Base-by-base conservation (phyloP, 352 stramenopile species). In the Pythium diclinum region DNA sequence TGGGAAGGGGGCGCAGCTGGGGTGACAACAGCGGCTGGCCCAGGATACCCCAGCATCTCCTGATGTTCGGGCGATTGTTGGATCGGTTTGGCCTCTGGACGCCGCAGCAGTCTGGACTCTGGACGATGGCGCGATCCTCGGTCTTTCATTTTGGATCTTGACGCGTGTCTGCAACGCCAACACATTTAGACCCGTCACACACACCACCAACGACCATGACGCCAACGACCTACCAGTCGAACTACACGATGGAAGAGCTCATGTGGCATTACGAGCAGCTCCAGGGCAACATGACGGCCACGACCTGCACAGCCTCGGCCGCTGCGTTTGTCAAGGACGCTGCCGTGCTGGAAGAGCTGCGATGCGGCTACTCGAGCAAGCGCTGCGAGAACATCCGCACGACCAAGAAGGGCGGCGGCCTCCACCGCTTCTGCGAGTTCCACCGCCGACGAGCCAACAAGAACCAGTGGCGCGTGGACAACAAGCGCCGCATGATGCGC, bases 401-500 rank as follows among this genome's bases (percentile, higher is more conserved):
- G 6, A 64, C 58, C 58, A 64, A 64, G 47, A 64, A 64, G 11
- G 58, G 58, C 58, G 58, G 58, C 14, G 58, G 58, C 14, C 47
- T 64, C 16, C 58, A 64, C 33, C 58, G 58, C 16, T 63, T 63
- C 19, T 63, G 56, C 44, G 56, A 63, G 19, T 63, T 63, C 36
- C 83, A 92, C 59, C 81, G 83, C 30, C 75, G 75, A 54, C 82
- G 81, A 25, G 83, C 83, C 65, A 92, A 92, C 63, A 74, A 85
- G 58, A 85, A 86, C 59, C 83, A 92, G 67, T 77, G 84, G 44
- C 83, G 83, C 9, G 78, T 88, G 54, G 80, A 92, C 13, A 68
- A 78, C 52, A 79, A 83, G 67, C 76, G 77, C 55, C 71, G 71
- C 46, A 71, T 76, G 59, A 64, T 68, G 7, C 54, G 51, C 30